Evolutionary conservation across 2,329 filamentous ascomycete species (phyloP), one percentile per base, ranked within the genome.

Genomic region (Sclerotinia trifoliorum): DNA sequence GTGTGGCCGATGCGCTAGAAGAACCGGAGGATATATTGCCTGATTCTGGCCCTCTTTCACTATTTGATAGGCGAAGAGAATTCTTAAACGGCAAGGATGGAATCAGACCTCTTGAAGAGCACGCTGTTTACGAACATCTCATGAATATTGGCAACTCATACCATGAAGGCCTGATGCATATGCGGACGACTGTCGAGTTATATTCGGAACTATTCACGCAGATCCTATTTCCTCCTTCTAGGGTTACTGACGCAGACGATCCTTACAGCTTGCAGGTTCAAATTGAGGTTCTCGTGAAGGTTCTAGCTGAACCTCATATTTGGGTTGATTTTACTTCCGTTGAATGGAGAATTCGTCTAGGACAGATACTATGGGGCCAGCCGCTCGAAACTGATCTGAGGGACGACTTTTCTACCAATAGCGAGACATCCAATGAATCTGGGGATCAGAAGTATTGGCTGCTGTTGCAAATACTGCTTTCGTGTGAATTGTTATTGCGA

Each of bases 321-420:
- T 93, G 90, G 90, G 84, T 90, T 64, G 89, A 93, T 77, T 90
- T 93, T 72, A 90, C 88, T 26, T 83, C 88, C 44, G 87, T 92
- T 8, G 90, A 92, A 75, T 92, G 89, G 89, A 84, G 90, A 49
- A 89, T 93, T 68, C 83, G 89, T 17, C 81, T 93, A 1, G 90
- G 90, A 8, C 90, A 92, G 78, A 83, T 92, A 54, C 78, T 93
- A 2, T 93, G 90, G 89, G 88, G 84, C 21, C 79, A 81, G 21
- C 79, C 81, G 7, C 76, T 82, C 35, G 83, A 84, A 24, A 35
- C 52, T 54, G 84, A 86, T 71, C 81, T 83, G 58, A 82, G 83
- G 55, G 85, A 86, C 68, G 82, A 82, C 29, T 80, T 83, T n/a
- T 80, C 81, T 15, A 81, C 84, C 58, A 83, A 86, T 69, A 81